These are phyloP conservation scores for Fraxinus pennsylvanica DNA, from an alignment of 257 asterid genomes.

Conservation along the genomic window DNA sequence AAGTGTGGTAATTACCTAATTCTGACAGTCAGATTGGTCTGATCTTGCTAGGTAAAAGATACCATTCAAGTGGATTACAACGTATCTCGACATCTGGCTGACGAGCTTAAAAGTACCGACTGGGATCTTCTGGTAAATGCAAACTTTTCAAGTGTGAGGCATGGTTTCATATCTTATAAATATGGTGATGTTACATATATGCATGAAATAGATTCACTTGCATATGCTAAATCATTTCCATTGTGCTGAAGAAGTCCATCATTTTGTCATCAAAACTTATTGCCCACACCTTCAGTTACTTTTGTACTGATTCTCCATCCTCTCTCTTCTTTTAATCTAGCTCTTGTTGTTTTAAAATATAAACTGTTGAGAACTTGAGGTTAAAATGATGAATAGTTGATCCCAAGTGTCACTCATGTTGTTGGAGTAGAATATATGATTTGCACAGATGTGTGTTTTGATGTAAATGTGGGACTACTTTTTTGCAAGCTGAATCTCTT, in stretches of 20 bases:
- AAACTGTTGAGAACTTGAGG: not conserved
- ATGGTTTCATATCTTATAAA: constrained; percentile 14
- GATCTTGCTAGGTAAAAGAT: constrained; percentile 72
- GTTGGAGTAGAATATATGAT: constrained; percentile 1
- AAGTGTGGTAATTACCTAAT: not conserved
- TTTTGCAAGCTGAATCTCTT: not conserved
- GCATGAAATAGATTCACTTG: constrained; percentile 10
- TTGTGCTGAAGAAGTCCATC: constrained; percentile 1
- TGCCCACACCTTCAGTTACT: constrained; percentile 9
- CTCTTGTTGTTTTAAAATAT: not conserved
- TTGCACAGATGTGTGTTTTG: not conserved
- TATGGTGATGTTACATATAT: constrained; percentile 5
- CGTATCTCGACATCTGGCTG: constrained; percentile 74
- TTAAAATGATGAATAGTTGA: not conserved
- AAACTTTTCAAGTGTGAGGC: constrained; percentile 19
- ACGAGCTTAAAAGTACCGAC: constrained; percentile 60
- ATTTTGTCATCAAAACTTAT: constrained; percentile 1
- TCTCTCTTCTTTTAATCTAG: not conserved
- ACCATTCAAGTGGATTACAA: constrained; percentile 90
- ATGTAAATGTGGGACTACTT: not conserved
- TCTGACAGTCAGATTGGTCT: constrained; percentile 19
- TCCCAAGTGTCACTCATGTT: not conserved
- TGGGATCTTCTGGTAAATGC: constrained; percentile 83
- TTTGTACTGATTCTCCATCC: constrained; percentile 3
- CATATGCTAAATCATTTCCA: not conserved